Evolutionary conservation across 2,329 filamentous ascomycete genomes (phyloP), one percentile per base, ranked within the genome.

Genomic region (Stachybotrys chlorohalonatus): DNA sequence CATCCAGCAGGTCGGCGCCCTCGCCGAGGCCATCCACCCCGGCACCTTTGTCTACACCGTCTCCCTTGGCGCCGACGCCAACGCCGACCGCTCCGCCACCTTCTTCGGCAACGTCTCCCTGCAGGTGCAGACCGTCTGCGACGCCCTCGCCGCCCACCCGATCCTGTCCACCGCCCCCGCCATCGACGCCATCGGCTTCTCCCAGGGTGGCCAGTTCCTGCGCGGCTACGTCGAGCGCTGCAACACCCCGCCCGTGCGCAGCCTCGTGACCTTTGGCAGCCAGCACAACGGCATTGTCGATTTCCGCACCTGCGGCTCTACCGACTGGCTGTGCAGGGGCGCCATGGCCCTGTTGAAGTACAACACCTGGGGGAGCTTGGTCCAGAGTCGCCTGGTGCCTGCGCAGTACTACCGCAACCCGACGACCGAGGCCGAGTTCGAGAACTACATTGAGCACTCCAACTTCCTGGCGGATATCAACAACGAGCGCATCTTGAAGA

Each of bases 381-480:
- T 94, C 6, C 94, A 97, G 76, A 77, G 75, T 52, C 82, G 82
- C 16, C 78, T 97, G 8, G 89, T 99, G 5, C 94, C 94, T 1
- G 93, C 94, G 36, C 94, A 99, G 75, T 99, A 99, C 75, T 97
- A 87, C 76, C 87, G 93, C 53, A 83, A 92, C 60, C 81, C 82
- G 57, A 50, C 49, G 24, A 45, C 50, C 32, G 8, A 24, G 31
- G 13, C 50, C n/a, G 69, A 75, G 56, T 71, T 90, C 69, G 81
- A 84, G 1, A 72, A 77, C 32, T 99, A 97, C 67, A 80, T 97
- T 17, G 82, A 85, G 60, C 69, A 83, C 66, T 94, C 89, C 63
- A 93, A 92, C 68, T 96, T 95, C 70, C 77, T 99, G 8, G 94
- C 93, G 9, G 93, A 97, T 67, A 86, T 97, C 73, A 99, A 99